A percentile compares a stretch with the other conserved stretches of the same genome.
Evolutionary conservation across 192 early-diverging fungal species (phyloP).

Genomic region (Globomyces pollinis-pini): DNA sequence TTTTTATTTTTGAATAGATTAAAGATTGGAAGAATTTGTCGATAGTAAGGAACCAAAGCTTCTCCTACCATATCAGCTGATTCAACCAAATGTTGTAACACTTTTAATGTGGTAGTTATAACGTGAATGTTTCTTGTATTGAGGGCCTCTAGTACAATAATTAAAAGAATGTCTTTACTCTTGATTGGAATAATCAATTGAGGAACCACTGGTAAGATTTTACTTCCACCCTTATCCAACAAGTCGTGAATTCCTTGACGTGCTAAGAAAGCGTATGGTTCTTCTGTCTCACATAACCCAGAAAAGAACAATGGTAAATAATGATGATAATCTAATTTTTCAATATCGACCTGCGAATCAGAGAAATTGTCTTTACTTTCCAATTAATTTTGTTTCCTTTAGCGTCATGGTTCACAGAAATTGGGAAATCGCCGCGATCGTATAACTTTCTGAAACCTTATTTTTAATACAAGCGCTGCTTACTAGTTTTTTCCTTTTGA

Average conservation of each 20-base stretch:
- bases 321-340: conserved; percentile 60
- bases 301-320: conserved; percentile 60
- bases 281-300: conserved; percentile 56
- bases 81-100: conserved; percentile 55
- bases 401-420: conserved; percentile 54
- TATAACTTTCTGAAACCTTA: conserved; percentile 52
- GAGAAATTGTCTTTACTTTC: conserved; percentile 32
- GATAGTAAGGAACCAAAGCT: conserved; percentile 55
- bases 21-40: conserved; percentile 55
- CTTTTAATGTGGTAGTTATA: conserved; percentile 53
- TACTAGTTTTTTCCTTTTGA: conserved; percentile 14
- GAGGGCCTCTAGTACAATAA: conserved; percentile 55
- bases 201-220: conserved; percentile 54
- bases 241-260: conserved; percentile 57
- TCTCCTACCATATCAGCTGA: conserved; percentile 60
- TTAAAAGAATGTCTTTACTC: conserved; percentile 21
- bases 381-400: conserved; percentile 63
- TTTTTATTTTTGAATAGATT: conserved; percentile 61
- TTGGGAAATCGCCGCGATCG: conserved; percentile 56
- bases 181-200: conserved; percentile 61
- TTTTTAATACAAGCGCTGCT: not conserved
- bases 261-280: conserved; percentile 55
- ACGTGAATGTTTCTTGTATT: conserved; percentile 59
- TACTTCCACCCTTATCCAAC: conserved; percentile 53
- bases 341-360: conserved; percentile 49